A percentile compares a stretch with the other conserved stretches of the same genome.
Conservation (phyloP, 352 stramenopile species). For the Phytophthora citrophthora region DNA sequence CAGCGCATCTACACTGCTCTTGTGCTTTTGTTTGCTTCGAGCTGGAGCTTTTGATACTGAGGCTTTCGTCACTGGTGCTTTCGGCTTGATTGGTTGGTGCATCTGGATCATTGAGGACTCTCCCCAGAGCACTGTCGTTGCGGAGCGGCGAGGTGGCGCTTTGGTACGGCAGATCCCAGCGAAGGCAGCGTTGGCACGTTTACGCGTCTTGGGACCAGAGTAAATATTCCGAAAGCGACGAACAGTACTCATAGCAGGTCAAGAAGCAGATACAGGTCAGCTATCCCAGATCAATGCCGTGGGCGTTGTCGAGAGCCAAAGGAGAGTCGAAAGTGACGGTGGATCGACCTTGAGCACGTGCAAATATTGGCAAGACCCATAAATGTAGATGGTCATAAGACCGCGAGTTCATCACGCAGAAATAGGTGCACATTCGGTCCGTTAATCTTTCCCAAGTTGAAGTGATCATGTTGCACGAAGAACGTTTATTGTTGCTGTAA, state of each 20-base stretch:
- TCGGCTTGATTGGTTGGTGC: constrained; percentile 24
- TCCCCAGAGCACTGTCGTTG: constrained; percentile 28
- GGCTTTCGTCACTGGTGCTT: constrained; percentile 10
- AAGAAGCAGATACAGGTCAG: constrained; percentile 18
- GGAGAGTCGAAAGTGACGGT: constrained; percentile 14
- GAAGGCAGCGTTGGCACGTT: constrained; percentile 26
- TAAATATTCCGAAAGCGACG: constrained; percentile 32
- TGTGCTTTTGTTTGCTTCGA: constrained; percentile 33
- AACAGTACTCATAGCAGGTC: constrained; percentile 18
- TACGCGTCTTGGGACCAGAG: constrained; percentile 30
- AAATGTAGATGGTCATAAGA: constrained; percentile 20
- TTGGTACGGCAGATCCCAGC: constrained; percentile 24
- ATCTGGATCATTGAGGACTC: constrained; percentile 13
- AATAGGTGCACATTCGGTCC: constrained; percentile 10
- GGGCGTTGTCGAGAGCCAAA: background rate
- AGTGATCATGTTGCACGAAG: background rate
- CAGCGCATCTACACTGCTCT: constrained; percentile 42
- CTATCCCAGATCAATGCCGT: background rate
- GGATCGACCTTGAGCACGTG: background rate
- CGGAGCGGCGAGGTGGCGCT: constrained; percentile 16
- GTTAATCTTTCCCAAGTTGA: background rate
- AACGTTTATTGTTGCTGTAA: background rate
- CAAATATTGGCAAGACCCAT: constrained; percentile 9
- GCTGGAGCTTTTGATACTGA: constrained; percentile 7
- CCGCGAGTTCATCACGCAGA: constrained; percentile 12